Conservation (phyloP, 352 stramenopile genomes). For the Saprolegnia diclina region DNA sequence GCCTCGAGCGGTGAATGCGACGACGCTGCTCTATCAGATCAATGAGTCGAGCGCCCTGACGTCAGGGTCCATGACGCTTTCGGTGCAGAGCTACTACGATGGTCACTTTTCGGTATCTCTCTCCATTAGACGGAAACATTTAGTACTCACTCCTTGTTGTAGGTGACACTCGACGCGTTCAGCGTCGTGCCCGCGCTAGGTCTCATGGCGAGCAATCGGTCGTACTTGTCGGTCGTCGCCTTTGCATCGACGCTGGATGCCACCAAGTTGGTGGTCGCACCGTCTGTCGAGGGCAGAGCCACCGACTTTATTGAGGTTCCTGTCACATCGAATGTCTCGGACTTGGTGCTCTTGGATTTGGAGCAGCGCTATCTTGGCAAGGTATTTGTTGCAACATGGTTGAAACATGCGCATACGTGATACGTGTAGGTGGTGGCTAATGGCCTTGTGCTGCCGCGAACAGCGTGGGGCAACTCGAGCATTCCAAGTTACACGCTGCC, state of each 20-base stretch:
- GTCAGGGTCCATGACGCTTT: background rate
- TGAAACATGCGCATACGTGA: background rate
- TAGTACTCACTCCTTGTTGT: background rate
- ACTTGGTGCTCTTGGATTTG: background rate
- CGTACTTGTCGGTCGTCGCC: background rate
- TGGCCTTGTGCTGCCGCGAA: background rate
- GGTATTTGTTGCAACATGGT: background rate
- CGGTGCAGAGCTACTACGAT: background rate
- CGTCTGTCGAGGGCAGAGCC: background rate
- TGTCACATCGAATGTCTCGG: background rate
- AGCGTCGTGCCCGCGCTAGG: background rate
- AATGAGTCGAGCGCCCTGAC: background rate
- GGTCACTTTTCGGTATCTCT: background rate
- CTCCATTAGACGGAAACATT: background rate
- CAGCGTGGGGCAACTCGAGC: background rate
- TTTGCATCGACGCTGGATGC: background rate
- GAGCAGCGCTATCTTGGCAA: background rate
- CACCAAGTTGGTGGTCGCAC: background rate
- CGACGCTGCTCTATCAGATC: background rate
- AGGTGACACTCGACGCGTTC: background rate
- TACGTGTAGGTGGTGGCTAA: background rate
- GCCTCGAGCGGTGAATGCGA: background rate
- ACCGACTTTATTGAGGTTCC: background rate
- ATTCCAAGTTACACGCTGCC: background rate
- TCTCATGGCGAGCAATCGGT: background rate